A percentile compares a stretch with the other conserved stretches of the same genome.
phyloP scores from a whole-genome alignment of 331 rosid species.

The Phaseolus coccineus region DNA sequence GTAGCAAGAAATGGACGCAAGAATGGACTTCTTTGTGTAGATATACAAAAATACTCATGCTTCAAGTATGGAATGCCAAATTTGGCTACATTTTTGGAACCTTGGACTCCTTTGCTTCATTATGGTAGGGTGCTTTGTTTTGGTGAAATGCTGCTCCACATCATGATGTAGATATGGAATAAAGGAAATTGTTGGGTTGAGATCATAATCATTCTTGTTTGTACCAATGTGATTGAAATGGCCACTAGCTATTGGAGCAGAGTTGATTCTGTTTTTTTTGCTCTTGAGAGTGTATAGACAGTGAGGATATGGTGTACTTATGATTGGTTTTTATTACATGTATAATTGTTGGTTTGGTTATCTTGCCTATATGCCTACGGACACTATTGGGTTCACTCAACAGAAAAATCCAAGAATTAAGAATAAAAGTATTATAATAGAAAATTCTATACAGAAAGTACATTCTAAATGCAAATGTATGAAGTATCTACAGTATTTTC shows the following conservation, averaged over 20 bases:
- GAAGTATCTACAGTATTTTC: too few relatives aligned
- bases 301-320: constrained; percentile 26
- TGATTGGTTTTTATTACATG: constrained; percentile 28
- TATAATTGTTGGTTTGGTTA: constrained; percentile 40
- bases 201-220: constrained; percentile 31
- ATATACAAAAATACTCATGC: constrained; percentile 41
- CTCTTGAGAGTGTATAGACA: constrained; percentile 51
- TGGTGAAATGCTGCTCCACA: constrained; percentile 34
- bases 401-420: too few relatives aligned
- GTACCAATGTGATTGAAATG: constrained; percentile 31
- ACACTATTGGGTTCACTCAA: not conserved
- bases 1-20: constrained; percentile 7
- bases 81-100: constrained; percentile 31
- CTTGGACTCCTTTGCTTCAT: constrained; percentile 35
- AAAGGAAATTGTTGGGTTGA: constrained; percentile 34
- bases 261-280: constrained; percentile 33
- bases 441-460: too few relatives aligned
- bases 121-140: constrained; percentile 33
- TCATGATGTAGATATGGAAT: constrained; percentile 47
- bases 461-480: too few relatives aligned
- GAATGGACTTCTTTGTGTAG: constrained; percentile 44
- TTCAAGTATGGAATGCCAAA: constrained; percentile 30
- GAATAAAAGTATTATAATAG: too few relatives aligned
- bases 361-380: constrained; percentile 4
- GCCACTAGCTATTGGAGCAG: constrained; percentile 11